Evolutionary conservation across 139 green algal genomes (phyloP).

Genomic region (Spirogloea muscicola): DNA sequence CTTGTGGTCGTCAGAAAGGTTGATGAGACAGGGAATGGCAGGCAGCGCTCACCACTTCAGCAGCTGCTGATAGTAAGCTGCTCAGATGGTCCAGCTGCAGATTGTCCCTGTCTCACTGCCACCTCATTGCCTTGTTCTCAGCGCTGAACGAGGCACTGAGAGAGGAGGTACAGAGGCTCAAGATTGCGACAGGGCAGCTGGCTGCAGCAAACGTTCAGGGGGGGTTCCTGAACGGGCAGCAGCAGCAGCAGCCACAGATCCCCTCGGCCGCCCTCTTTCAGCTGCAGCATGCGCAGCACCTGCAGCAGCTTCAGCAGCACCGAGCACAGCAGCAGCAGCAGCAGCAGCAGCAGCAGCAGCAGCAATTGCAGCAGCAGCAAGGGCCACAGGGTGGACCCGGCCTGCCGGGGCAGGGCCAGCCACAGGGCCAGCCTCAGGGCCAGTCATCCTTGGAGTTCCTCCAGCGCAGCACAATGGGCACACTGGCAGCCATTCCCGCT

Average conservation of each 20-base stretch:
- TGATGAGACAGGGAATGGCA: background rate
- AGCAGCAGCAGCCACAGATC: constrained; percentile 12
- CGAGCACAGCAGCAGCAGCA: constrained; percentile 11
- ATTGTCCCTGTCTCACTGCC: background rate
- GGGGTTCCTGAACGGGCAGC: background rate
- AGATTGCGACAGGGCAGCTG: constrained; percentile 5
- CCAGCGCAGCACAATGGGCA: too few species aligned
- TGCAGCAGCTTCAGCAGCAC: background rate
- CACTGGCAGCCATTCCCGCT: too few species aligned
- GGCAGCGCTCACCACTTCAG: background rate
- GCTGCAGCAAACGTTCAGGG: background rate
- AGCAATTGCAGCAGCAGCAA: constrained; percentile 17
- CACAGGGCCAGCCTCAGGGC: too few species aligned
- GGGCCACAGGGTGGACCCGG: too few species aligned
- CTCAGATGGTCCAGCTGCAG: background rate
- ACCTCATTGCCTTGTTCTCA: background rate
- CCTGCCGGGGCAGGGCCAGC: too few species aligned
- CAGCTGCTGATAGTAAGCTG: background rate
- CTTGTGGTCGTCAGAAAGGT: too few species aligned
- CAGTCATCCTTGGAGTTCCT: too few species aligned
- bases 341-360: background rate
- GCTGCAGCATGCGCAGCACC: background rate
- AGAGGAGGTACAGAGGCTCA: constrained; percentile 16
- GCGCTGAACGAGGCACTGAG: constrained; percentile 21
- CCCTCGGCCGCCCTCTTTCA: background rate